Percentiles rank a stretch among this genome's conserved stretches.
phyloP scores from a whole-genome alignment of 176 grass and related monocot species.

The Lolium multiflorum region DNA sequence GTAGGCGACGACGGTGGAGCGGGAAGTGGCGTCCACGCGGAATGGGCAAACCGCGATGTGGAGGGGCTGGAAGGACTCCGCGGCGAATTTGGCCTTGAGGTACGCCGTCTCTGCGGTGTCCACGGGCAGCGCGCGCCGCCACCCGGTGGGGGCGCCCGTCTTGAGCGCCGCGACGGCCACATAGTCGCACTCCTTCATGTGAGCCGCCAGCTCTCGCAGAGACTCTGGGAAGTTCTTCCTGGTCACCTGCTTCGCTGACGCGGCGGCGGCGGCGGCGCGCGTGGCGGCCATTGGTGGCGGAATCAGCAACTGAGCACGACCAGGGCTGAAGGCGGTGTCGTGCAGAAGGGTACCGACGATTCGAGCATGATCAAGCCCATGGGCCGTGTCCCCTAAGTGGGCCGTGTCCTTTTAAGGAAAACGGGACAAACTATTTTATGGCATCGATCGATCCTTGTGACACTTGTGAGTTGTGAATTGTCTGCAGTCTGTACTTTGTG shows the following conservation, averaged over 20 bases:
- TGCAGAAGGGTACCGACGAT: background rate
- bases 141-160: conserved; percentile 57
- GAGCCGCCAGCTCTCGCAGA: conserved; percentile 53
- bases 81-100: conserved; percentile 78
- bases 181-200: conserved; percentile 66
- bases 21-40: conserved; percentile 41
- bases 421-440: background rate
- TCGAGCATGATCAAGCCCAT: background rate
- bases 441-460: background rate
- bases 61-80: conserved; percentile 83
- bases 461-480: too few species aligned
- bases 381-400: background rate
- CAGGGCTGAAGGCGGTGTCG: background rate
- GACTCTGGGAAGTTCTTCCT: conserved; percentile 73
- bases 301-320: background rate
- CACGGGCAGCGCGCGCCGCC: conserved; percentile 62
- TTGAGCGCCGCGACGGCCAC: conserved; percentile 58
- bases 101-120: conserved; percentile 87
- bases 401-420: background rate
- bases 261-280: conserved; percentile 13
- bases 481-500: too few species aligned
- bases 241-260: conserved; percentile 71
- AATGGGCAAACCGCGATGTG: conserved; percentile 89
- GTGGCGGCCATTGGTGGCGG: conserved; percentile 41
- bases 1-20: conserved; percentile 62